Conservation (phyloP, 73 alveolate genomes). For the Halteria grandinella region DNA sequence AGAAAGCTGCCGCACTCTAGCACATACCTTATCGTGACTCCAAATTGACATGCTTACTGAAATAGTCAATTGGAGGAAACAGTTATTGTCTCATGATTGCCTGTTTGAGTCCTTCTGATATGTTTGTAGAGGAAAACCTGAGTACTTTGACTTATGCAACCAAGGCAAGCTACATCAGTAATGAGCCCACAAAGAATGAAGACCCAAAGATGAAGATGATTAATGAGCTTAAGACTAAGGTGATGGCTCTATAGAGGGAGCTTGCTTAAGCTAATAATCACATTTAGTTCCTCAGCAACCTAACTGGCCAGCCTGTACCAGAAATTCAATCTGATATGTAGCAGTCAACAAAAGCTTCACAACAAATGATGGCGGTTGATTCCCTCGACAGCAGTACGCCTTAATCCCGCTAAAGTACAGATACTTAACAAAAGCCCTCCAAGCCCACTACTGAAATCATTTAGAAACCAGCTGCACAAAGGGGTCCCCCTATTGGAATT, state of each 20-base stretch:
- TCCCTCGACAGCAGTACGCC: neutral
- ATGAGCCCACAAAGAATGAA: constrained; percentile 90
- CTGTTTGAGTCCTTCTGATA: constrained; percentile 92
- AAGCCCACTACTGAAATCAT: neutral
- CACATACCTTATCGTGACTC: constrained; percentile 97
- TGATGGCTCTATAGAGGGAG: constrained; percentile 60
- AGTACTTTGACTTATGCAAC: constrained; percentile 96
- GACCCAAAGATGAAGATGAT: constrained; percentile 86
- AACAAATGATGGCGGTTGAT: neutral
- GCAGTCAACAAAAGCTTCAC: too few relatives aligned
- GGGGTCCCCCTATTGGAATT: neutral
- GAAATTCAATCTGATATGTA: neutral
- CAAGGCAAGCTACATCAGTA: constrained; percentile 92
- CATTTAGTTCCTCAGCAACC: constrained; percentile 55
- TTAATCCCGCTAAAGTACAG: too few relatives aligned
- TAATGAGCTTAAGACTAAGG: constrained; percentile 69
- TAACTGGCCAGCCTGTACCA: constrained; percentile 57
- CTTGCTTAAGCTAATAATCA: constrained; percentile 75
- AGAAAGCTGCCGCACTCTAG: constrained; percentile 42
- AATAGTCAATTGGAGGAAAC: constrained; percentile 96
- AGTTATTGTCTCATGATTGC: constrained; percentile 96
- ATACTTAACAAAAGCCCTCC: too few relatives aligned
- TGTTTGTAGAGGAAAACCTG: constrained; percentile 89
- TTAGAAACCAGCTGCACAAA: constrained; percentile 20
- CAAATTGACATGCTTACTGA: constrained; percentile 92